Conservation (phyloP, 192 early-diverging fungal species). For the Polychytrium aggregatum region DNA sequence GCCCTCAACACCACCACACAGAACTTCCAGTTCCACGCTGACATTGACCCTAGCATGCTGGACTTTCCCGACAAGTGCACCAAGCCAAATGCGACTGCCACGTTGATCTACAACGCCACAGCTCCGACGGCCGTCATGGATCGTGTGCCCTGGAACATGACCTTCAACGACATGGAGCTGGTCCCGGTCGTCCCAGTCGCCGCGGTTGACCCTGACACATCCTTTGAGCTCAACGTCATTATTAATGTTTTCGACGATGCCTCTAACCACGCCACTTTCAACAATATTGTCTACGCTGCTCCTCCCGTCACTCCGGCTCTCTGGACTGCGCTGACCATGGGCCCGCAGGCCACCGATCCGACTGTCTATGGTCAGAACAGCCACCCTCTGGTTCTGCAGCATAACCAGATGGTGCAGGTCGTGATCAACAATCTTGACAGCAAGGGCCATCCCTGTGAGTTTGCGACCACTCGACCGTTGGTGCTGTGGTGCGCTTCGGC, state of each 20-base stretch:
- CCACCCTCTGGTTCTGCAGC: too few species aligned
- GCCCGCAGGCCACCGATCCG: conserved; percentile 27
- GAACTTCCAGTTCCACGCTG: conserved; percentile 66
- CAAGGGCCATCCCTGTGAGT: too few species aligned
- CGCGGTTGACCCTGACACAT: conserved; percentile 31
- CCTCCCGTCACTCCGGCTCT: conserved; percentile 58
- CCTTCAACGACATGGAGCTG: conserved; percentile 35
- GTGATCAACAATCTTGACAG: conserved; percentile 65
- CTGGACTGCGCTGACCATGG: conserved; percentile 51
- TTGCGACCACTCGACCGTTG: too few species aligned
- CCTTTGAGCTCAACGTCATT: conserved; percentile 40
- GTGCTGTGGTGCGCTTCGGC: too few species aligned
- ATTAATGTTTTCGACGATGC: conserved; percentile 60
- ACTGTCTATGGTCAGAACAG: conserved; percentile 52
- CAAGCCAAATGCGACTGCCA: too few species aligned
- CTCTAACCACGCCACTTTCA: conserved; percentile 72
- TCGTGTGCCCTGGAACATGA: conserved; percentile 8
- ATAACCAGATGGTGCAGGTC: conserved; percentile 60
- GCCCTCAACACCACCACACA: conserved; percentile 36
- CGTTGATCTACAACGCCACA: too few species aligned
- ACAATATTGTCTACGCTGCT: conserved; percentile 54
- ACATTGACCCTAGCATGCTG: conserved; percentile 64
- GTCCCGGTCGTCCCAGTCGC: conserved; percentile 35
- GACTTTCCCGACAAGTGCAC: too few species aligned
- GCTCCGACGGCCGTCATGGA: conserved; percentile 1